phyloP scores from a whole-genome alignment of 2,329 filamentous ascomycete genomes.

The Teratosphaeria nubilosa region DNA sequence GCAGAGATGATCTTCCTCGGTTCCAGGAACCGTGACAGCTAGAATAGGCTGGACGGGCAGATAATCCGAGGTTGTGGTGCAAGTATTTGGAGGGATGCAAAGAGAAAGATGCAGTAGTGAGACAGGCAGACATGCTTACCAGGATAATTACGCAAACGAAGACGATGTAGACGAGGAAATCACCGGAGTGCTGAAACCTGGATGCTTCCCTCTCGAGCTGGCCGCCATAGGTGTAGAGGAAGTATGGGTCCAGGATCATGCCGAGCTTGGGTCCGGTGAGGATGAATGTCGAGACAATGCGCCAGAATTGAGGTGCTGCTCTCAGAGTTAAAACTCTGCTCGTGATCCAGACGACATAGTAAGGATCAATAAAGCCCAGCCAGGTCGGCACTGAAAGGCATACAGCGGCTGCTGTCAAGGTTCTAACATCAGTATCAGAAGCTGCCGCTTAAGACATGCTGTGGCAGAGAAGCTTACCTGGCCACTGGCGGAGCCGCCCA shows the following conservation, averaged over 20 bases:
- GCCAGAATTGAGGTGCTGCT: conserved; percentile 51
- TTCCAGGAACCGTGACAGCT: conserved; percentile 47
- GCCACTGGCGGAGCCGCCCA: conserved; percentile 57
- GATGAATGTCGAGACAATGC: conserved; percentile 48
- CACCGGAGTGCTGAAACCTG: conserved; percentile 64
- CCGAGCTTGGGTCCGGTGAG: conserved; percentile 45
- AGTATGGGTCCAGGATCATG: conserved; percentile 66
- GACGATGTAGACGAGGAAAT: conserved; percentile 69
- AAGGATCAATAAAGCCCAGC: conserved; percentile 43
- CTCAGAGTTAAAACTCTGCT: conserved; percentile 38
- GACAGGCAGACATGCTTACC: conserved; percentile 50
- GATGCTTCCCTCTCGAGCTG: conserved; percentile 61
- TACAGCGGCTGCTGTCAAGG: conserved; percentile 55
- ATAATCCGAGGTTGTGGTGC: conserved; percentile 47
- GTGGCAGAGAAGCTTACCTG: conserved; percentile 40
- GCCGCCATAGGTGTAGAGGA: conserved; percentile 67
- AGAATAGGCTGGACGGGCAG: conserved; percentile 42
- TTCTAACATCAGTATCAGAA: conserved; percentile 51
- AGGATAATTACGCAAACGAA: conserved; percentile 63
- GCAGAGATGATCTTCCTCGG: conserved; percentile 45
- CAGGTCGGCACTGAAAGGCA: conserved; percentile 52
- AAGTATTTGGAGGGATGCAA: conserved; percentile 13
- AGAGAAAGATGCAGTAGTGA: conserved; percentile 8
- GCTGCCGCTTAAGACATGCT: conserved; percentile 5
- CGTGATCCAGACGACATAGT: conserved; percentile 46